Conservation (phyloP, 2,329 filamentous ascomycete species). For the Cercospora zeae-maydis region DNA sequence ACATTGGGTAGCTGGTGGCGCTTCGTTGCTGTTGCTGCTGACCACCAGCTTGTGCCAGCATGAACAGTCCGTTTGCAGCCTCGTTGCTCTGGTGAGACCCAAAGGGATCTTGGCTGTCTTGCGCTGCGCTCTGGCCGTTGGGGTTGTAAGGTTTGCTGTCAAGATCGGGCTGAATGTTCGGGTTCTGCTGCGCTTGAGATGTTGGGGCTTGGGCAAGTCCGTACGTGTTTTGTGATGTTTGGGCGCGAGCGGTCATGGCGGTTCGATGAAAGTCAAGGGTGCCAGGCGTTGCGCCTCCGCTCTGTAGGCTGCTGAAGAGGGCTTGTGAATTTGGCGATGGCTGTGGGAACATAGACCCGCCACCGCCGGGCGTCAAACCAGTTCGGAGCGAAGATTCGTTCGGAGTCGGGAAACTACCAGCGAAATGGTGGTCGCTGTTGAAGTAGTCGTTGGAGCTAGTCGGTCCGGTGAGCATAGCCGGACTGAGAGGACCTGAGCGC, state of each 20-base stretch:
- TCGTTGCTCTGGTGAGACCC: conserved; percentile 88
- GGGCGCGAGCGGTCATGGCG: conserved; percentile 73
- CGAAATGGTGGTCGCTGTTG: conserved; percentile 64
- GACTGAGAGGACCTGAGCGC: conserved; percentile 87
- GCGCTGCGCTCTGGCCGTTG: conserved; percentile 45
- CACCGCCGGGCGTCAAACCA: conserved; percentile 87
- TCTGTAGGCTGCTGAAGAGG: conserved; percentile 73
- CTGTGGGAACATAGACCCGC: conserved; percentile 94
- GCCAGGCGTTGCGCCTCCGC: conserved; percentile 79
- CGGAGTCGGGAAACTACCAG: conserved; percentile 84
- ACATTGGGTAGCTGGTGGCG: conserved; percentile 47
- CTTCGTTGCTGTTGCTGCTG: conserved; percentile 44
- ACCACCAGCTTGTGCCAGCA: conserved; percentile 72
- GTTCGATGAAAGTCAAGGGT: conserved; percentile 94
- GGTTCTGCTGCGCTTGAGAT: conserved; percentile 43
- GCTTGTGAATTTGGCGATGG: conserved; percentile 84
- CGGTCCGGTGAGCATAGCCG: conserved; percentile 91
- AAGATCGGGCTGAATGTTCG: conserved; percentile 39
- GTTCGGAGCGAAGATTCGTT: conserved; percentile 94
- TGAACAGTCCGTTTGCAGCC: conserved; percentile 88
- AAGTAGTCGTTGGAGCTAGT: conserved; percentile 76
- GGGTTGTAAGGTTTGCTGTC: conserved; percentile 52
- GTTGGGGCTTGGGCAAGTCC: conserved; percentile 39
- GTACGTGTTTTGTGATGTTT: conserved; percentile 46
- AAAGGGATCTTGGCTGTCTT: conserved; percentile 59